Evolutionary conservation across 257 asterid genomes (phyloP).

Genomic region (Solanum medicagineum): DNA sequence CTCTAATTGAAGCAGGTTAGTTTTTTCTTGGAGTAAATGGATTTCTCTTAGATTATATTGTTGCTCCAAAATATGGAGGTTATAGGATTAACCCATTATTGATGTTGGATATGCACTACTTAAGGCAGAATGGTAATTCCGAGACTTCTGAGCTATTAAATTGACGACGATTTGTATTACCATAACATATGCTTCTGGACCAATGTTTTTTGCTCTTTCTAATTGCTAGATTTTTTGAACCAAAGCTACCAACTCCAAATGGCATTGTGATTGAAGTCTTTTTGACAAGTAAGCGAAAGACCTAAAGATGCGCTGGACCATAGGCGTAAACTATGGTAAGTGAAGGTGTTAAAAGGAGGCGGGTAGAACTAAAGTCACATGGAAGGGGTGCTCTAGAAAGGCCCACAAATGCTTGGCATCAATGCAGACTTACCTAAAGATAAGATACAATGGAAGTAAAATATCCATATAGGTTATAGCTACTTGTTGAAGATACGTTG

Average conservation of each 20-base stretch:
- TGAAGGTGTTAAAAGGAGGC: background rate
- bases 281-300: too few relatives aligned
- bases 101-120: background rate
- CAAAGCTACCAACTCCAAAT: background rate
- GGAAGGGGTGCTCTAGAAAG: background rate
- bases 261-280: background rate
- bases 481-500: background rate
- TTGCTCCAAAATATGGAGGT: background rate
- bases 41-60: background rate
- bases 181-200: background rate
- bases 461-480: background rate
- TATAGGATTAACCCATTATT: background rate
- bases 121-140: background rate
- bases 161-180: background rate
- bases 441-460: background rate
- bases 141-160: background rate
- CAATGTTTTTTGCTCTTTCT: background rate
- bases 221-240: background rate
- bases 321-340: background rate
- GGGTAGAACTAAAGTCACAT: background rate
- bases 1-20: conserved; percentile 52
- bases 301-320: background rate
- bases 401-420: background rate
- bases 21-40: background rate
- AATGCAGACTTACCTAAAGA: background rate